phyloP scores from a whole-genome alignment of 208 protist genomes.

The Borovskyia barvae region DNA sequence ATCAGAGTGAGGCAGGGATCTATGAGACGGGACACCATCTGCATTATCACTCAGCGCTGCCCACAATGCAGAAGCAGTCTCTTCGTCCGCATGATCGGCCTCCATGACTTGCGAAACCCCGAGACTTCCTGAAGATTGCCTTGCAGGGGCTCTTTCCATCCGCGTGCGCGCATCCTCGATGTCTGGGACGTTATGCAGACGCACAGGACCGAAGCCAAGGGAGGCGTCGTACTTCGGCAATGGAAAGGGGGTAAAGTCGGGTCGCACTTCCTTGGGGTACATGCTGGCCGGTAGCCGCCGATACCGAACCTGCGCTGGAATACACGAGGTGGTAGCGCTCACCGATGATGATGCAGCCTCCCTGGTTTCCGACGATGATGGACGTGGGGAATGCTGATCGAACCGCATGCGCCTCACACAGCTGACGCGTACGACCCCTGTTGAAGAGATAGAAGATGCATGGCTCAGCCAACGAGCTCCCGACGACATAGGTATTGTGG shows the following conservation, averaged over 20 bases:
- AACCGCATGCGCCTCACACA: slow-evolving; percentile 36
- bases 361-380: neutral
- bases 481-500: no score
- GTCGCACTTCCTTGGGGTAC: slow-evolving; percentile 52
- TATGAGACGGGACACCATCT: no score
- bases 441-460: no score
- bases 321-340: neutral
- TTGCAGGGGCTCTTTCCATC: slow-evolving; percentile 4
- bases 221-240: slow-evolving; percentile 77
- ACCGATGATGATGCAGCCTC: neutral
- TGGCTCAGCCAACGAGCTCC: no score
- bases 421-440: slow-evolving; percentile 4
- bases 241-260: slow-evolving; percentile 82
- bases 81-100: neutral
- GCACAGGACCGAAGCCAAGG: slow-evolving; percentile 78
- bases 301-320: slow-evolving; percentile 21
- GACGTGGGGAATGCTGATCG: slow-evolving; percentile 20
- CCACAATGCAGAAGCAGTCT: slow-evolving; percentile 2
- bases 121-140: neutral
- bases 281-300: slow-evolving; percentile 57
- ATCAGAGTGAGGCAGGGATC: no score
- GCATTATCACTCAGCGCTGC: slow-evolving; percentile 3
- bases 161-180: slow-evolving; percentile 49
- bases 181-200: slow-evolving; percentile 76
- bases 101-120: slow-evolving; percentile 1